Base-by-base conservation (phyloP, 768 basidiomycete genomes). In the Calocybe cyanea region DNA sequence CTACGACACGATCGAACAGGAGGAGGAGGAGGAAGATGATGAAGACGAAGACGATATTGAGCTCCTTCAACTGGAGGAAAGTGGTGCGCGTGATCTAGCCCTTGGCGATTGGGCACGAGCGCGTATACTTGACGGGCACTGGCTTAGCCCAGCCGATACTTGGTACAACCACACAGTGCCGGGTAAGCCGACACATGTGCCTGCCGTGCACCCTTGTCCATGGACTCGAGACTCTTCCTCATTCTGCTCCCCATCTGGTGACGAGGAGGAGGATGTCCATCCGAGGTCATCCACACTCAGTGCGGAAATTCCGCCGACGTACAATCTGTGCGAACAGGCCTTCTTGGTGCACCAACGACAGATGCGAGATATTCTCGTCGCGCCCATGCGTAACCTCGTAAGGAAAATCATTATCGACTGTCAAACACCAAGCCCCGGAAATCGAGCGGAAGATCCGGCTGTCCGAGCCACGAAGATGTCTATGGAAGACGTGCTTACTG, bases 61-160 rank as follows among this genome's bases (percentile, higher is more conserved):
- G 37, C 41, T 69, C 23, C 59, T 71, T 55, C 64, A 71, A 51
- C 59, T 67, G 54, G 72, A 75, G 37, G 65, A 72, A 38, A 58
- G 63, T 23, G 66, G 68, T 15, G 71, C 74, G 10, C 61, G 68
- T 15, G 75, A 77, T 36, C 65, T 88, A 35, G 84, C 87, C 1
- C 64, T 88, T 42, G 70, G 73, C 10, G 85, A 86, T 52, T 88
- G 85, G 84, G 83, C 83, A 4, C 71, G 87, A 25, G 73, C 70
- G 17, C 66, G 86, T 38, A 81, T 90, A 38, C 63, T 89, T 15
- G 86, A 90, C 45, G 87, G 87, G 2, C 74, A 80, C 53, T 90
- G 87, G 87, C 63, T 81, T 35, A 83, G 76, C 40, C 87, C 87
- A 8, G 83, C 80, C 0, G 87, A 90, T 58, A 70, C 78, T 37